Percentiles rank a stretch among this genome's conserved stretches.
Conservation (phyloP, 495 filamentous ascomycete species). For the Corynascus novoguineensis region DNA sequence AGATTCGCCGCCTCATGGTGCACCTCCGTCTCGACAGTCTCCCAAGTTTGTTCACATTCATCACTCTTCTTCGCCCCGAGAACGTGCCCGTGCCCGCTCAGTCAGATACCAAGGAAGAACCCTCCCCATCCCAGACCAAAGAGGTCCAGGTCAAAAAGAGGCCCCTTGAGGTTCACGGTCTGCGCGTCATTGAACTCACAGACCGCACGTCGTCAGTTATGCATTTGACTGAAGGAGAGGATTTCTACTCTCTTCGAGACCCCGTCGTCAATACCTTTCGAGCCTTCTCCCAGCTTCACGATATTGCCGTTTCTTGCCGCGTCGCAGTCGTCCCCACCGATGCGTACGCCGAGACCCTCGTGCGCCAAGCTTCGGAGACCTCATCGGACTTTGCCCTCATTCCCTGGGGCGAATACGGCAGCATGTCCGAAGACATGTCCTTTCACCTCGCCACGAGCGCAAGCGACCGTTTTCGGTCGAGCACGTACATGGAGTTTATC, state of each 20-base stretch:
- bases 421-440: conserved; percentile 56
- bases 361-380: conserved; percentile 58
- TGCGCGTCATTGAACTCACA: conserved; percentile 81
- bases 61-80: conserved; percentile 66
- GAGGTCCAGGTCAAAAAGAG: conserved; percentile 33
- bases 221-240: conserved; percentile 80
- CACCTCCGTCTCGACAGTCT: conserved; percentile 85
- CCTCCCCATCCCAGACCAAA: not conserved
- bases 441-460: conserved; percentile 33
- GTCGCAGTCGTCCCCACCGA: conserved; percentile 70
- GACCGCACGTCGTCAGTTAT: conserved; percentile 94
- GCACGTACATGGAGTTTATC: conserved; percentile 61
- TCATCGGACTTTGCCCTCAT: conserved; percentile 76
- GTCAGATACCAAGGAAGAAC: conserved; percentile 22
- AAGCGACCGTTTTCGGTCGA: conserved; percentile 47
- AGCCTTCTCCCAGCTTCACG: conserved; percentile 78
- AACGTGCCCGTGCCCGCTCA: conserved; percentile 16
- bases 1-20: conserved; percentile 45
- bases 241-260: conserved; percentile 63
- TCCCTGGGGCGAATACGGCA: conserved; percentile 86
- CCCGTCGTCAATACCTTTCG: conserved; percentile 90
- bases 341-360: conserved; percentile 72
- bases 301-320: conserved; percentile 75
- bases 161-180: conserved; percentile 74
- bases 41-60: conserved; percentile 77